Conservation (phyloP, 805 yeast species). For the Ogataea trehaloabstinens region DNA sequence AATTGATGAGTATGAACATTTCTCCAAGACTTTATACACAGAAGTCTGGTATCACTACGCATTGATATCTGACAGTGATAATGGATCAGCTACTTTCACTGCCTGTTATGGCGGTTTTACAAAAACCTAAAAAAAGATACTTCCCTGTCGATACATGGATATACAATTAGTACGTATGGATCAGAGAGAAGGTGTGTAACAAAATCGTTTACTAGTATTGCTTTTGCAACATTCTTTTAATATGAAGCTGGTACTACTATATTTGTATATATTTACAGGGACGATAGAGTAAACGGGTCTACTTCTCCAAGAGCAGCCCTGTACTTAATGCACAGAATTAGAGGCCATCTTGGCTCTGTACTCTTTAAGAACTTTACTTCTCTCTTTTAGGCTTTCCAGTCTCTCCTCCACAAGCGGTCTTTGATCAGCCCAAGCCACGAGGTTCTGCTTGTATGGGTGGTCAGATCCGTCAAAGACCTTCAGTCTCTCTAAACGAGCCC, state of each 20-base stretch:
- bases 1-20: conserved; percentile 98
- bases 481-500: conserved; percentile 75
- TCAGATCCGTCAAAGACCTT: conserved; percentile 86
- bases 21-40: conserved; percentile 97
- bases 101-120: too few relatives aligned
- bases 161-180: too few relatives aligned
- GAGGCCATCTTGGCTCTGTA: conserved; percentile 26
- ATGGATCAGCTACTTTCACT: too few relatives aligned
- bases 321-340: too few relatives aligned
- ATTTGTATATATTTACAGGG: conserved; percentile 3
- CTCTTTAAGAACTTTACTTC: conserved; percentile 25
- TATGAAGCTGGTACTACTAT: too few relatives aligned
- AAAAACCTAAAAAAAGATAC: too few relatives aligned
- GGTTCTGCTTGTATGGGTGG: conserved; percentile 80
- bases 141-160: too few relatives aligned
- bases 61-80: conserved; percentile 14
- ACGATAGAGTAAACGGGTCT: background rate
- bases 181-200: too few relatives aligned
- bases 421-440: conserved; percentile 84
- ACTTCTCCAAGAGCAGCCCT: too few relatives aligned
- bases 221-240: too few relatives aligned
- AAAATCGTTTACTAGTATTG: too few relatives aligned
- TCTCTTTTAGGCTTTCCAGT: conserved; percentile 35
- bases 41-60: conserved; percentile 32
- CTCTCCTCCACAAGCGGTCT: conserved; percentile 49